Conservation (phyloP, 228 moss, liverwort and hornwort genomes). For the Sphagnum fallax region DNA sequence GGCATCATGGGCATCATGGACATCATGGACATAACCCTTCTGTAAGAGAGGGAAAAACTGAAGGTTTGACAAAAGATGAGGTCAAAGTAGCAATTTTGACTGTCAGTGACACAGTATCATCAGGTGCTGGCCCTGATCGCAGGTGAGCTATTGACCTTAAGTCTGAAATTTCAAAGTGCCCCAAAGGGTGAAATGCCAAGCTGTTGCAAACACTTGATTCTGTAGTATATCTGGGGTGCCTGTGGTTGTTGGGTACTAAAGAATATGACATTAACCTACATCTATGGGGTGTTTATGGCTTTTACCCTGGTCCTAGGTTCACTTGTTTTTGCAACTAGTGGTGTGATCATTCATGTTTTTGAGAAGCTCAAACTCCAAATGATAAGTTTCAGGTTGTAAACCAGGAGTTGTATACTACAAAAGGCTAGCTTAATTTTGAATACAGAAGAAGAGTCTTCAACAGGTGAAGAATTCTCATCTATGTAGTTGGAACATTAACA, state of each 20-base stretch:
- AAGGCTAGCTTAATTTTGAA: too few species aligned
- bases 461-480: too few species aligned
- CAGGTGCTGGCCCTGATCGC: slow-evolving; percentile 79
- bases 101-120: slow-evolving; percentile 90
- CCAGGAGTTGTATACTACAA: too few species aligned
- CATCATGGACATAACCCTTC: slow-evolving; percentile 20
- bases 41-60: slow-evolving; percentile 20
- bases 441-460: too few species aligned
- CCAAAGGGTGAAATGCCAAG: background rate
- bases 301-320: too few species aligned
- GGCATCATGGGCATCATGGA: slow-evolving; percentile 13
- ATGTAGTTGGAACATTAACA: too few species aligned
- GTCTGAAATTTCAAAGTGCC: background rate
- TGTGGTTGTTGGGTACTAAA: background rate
- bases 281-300: too few species aligned
- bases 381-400: too few species aligned
- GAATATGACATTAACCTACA: too few species aligned
- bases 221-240: background rate
- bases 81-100: slow-evolving; percentile 90
- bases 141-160: slow-evolving; percentile 32
- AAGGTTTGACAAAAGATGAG: slow-evolving; percentile 8
- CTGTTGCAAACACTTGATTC: background rate
- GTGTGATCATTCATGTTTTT: too few species aligned
- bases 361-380: too few species aligned
- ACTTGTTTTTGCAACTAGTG: too few species aligned